Percentiles rank a stretch among this genome's conserved stretches.
Evolutionary conservation across 441 rosid genomes (phyloP).

Genomic region (Euphorbia celastroides): DNA sequence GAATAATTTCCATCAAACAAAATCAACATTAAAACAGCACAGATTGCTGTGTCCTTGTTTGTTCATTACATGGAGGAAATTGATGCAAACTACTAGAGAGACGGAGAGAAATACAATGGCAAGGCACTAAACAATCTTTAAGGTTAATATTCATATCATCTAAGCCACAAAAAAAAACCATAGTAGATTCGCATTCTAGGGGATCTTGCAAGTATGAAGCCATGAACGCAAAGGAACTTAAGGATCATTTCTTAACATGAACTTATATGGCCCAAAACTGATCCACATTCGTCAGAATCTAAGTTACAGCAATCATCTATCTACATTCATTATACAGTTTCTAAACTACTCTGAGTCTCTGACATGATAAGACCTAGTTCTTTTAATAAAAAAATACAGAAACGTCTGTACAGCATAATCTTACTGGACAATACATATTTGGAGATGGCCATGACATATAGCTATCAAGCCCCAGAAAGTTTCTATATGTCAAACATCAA

Average conservation of each 20-base stretch:
- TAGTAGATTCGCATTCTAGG: neutral
- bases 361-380: no score
- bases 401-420: neutral
- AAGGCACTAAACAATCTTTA: neutral
- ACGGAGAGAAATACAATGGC: neutral
- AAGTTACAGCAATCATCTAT: conserved; percentile 2
- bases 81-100: neutral
- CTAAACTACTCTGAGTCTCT: neutral
- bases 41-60: neutral
- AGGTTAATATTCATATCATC: neutral
- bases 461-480: neutral
- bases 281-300: neutral
- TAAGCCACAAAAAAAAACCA: neutral
- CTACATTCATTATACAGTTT: conserved; percentile 1
- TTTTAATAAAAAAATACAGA: neutral
- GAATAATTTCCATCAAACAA: conserved; percentile 1
- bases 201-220: neutral
- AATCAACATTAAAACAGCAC: neutral
- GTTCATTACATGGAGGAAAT: neutral
- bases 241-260: neutral
- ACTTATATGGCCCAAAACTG: neutral
- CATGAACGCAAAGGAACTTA: neutral
- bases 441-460: neutral
- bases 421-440: neutral
- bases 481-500: neutral